phyloP scores from a whole-genome alignment of 768 basidiomycete genomes.

The Tylopilus cervinicoccineus region DNA sequence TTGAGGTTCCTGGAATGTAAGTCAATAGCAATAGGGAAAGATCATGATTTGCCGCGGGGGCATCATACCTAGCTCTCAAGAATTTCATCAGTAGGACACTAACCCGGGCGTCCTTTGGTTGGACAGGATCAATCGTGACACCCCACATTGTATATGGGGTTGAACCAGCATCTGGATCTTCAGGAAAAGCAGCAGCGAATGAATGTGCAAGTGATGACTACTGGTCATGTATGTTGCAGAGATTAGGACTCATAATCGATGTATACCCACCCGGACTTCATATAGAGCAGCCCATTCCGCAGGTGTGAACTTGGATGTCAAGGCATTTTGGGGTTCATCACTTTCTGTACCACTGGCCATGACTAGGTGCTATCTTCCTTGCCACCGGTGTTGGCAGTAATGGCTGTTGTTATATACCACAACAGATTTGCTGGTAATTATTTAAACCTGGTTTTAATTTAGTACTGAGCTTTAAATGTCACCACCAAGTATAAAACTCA shows the following conservation, averaged over 20 bases:
- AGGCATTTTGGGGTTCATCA: slow-evolving; percentile 60
- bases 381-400: no score
- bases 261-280: slow-evolving; percentile 60
- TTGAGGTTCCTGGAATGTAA: slow-evolving; percentile 45
- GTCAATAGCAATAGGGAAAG: not conserved
- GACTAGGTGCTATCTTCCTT: no score
- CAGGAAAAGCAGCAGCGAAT: slow-evolving; percentile 57
- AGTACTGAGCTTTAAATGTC: no score
- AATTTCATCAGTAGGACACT: slow-evolving; percentile 83
- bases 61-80: slow-evolving; percentile 60
- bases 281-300: slow-evolving; percentile 71
- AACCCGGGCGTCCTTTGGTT: slow-evolving; percentile 55
- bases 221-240: no score
- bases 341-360: slow-evolving; percentile 7
- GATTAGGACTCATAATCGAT: no score
- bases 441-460: no score
- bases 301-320: slow-evolving; percentile 66
- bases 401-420: no score
- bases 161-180: slow-evolving; percentile 48
- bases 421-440: no score
- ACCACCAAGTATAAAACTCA: no score
- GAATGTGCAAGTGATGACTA: slow-evolving; percentile 45
- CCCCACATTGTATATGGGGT: slow-evolving; percentile 66
- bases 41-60: not conserved
- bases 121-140: slow-evolving; percentile 56